Evolutionary conservation across 2,329 filamentous ascomycete genomes (phyloP).

Genomic region (Calonectria leucothoes): DNA sequence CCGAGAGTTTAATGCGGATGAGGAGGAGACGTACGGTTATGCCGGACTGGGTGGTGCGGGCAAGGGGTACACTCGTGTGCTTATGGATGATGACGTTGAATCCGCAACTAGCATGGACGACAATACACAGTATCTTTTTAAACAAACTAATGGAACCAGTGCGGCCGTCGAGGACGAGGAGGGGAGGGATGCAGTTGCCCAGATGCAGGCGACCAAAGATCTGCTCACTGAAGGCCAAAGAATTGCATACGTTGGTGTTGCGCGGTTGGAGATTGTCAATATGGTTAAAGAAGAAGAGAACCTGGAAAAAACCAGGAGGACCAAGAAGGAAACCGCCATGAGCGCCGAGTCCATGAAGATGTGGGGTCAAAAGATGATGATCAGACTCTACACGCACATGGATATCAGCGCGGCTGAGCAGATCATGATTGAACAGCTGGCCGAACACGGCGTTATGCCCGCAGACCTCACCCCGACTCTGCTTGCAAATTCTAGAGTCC

Average conservation of each 20-base stretch:
- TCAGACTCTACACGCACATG: conserved; percentile 94
- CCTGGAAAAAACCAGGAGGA: conserved; percentile 70
- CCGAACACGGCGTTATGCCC: conserved; percentile 89
- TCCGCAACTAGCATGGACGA: conserved; percentile 97
- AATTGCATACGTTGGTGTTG: conserved; percentile 94
- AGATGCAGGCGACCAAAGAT: conserved; percentile 96
- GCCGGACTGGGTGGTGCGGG: conserved; percentile 86
- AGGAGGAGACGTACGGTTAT: conserved; percentile 76
- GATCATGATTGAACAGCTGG: conserved; percentile 98
- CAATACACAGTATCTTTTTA: conserved; percentile 96
- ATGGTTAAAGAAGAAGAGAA: conserved; percentile 78
- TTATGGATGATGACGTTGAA: conserved; percentile 93
- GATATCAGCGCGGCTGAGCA: conserved; percentile 93
- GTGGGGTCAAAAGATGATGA: conserved; percentile 99
- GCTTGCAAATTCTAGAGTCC: conserved; percentile 92
- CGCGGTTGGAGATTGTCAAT: conserved; percentile 81
- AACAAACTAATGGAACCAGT: conserved; percentile 71
- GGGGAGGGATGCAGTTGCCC: conserved; percentile 84
- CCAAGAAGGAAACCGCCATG: conserved; percentile 78
- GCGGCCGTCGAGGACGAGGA: conserved; percentile 80
- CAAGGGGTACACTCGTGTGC: conserved; percentile 95
- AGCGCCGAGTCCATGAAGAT: conserved; percentile 86
- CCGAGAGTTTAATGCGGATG: conserved; percentile 80
- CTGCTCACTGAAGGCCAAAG: conserved; percentile 94
- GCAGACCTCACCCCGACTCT: conserved; percentile 85